Conservation (phyloP, 441 rosid genomes). For the Gossypium trilobum region DNA sequence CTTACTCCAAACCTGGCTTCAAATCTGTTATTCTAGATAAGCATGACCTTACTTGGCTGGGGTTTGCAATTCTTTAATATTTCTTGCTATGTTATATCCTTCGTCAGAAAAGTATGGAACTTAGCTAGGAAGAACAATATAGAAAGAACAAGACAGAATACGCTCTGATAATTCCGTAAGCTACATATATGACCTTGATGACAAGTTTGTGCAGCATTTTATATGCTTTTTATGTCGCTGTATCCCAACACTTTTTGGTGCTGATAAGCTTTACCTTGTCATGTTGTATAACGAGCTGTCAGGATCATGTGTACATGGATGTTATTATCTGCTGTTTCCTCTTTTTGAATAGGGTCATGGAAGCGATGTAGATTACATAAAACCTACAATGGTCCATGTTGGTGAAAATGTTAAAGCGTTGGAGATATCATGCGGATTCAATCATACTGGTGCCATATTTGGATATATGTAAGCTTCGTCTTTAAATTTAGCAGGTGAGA, state of each 20-base stretch:
- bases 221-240: background rate
- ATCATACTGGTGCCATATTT: constrained; percentile 75
- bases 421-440: constrained; percentile 80
- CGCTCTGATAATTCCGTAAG: background rate
- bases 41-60: background rate
- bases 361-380: constrained; percentile 60
- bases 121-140: background rate
- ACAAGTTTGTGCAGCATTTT: background rate
- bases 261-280: background rate
- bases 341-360: constrained; percentile 65
- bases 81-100: background rate
- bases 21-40: background rate
- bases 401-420: constrained; percentile 51
- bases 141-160: background rate
- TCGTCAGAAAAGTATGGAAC: background rate
- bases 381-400: constrained; percentile 44
- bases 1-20: background rate
- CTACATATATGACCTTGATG: background rate
- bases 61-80: background rate
- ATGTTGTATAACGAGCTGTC: background rate
- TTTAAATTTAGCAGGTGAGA: background rate
- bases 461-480: constrained; percentile 28
- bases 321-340: background rate
- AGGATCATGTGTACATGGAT: background rate
- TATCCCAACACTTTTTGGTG: background rate